A percentile compares a stretch with the other conserved stretches of the same genome.
These are phyloP conservation scores for Vitis amurensis DNA, from an alignment of 164 flowering plant genomes.

Conservation along the genomic window DNA sequence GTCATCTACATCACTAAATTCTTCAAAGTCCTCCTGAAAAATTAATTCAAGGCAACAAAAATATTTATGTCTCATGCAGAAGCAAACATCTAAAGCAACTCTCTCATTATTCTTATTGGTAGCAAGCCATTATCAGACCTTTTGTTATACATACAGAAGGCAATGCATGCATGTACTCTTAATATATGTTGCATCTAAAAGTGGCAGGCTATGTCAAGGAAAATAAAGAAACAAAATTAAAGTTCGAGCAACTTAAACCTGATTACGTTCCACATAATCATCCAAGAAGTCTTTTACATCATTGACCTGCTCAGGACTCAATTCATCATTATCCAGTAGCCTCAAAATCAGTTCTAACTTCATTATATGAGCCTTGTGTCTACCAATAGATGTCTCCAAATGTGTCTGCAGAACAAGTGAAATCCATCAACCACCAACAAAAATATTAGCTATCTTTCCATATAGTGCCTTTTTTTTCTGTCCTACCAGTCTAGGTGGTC, in stretches of 20 bases:
- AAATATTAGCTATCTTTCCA: neutral
- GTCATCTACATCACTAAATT: conserved; percentile 92
- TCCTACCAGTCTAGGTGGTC: conserved; percentile 96
- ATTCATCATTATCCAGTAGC: conserved; percentile 92
- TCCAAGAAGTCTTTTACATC: conserved; percentile 94
- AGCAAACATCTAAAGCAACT: neutral
- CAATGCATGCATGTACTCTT: neutral
- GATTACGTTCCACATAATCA: conserved; percentile 97
- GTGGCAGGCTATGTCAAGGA: neutral
- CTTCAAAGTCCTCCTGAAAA: conserved; percentile 93
- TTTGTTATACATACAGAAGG: neutral
- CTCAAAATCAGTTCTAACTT: conserved; percentile 91
- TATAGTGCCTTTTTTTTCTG: neutral
- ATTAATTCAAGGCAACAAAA: neutral
- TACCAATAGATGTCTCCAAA: conserved; percentile 80
- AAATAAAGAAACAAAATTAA: neutral
- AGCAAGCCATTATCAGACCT: no score
- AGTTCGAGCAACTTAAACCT: conserved; percentile 42
- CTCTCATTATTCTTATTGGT: no score
- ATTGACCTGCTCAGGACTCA: conserved; percentile 97
- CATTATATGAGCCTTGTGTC: conserved; percentile 96
- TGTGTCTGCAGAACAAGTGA: conserved; percentile 58
- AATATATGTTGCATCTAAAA: neutral
- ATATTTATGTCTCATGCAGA: neutral
- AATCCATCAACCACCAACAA: conserved; percentile 4